Percentiles rank a stretch among this genome's conserved stretches.
Conservation (phyloP, 1,284 basidiomycete genomes). For the Austroboletus rostrupii region DNA sequence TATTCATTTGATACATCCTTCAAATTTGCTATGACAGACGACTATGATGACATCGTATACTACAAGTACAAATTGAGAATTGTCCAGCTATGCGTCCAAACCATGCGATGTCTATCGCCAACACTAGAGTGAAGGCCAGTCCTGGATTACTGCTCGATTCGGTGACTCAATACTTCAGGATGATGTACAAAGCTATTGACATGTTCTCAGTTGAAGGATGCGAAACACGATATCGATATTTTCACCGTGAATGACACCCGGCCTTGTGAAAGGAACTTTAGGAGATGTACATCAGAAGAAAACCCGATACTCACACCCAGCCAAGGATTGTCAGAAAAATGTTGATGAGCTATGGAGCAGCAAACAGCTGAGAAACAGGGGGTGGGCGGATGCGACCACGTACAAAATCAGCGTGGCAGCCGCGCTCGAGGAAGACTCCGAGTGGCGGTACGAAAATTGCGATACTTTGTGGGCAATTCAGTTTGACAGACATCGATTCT, state of each 20-base stretch:
- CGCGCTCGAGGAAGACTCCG: slow-evolving; percentile 77
- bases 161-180: slow-evolving; percentile 50
- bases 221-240: neutral
- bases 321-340: slow-evolving; percentile 67
- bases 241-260: slow-evolving; percentile 72
- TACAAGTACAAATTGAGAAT: neutral
- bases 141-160: neutral
- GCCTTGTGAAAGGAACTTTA: slow-evolving; percentile 37
- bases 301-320: slow-evolving; percentile 52
- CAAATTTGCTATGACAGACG: too few species aligned
- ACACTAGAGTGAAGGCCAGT: neutral
- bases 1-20: too few species aligned
- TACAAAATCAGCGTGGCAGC: slow-evolving; percentile 68
- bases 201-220: slow-evolving; percentile 1
- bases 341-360: slow-evolving; percentile 53
- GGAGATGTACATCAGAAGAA: neutral
- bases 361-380: neutral
- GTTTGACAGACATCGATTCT: neutral
- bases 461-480: slow-evolving; percentile 36
- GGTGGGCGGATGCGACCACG: slow-evolving; percentile 15
- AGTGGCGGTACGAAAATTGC: slow-evolving; percentile 76
- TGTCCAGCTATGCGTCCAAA: neutral
- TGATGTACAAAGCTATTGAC: slow-evolving; percentile 64
- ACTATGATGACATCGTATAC: too few species aligned
- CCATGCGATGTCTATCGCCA: neutral